Percentiles rank a stretch among this genome's conserved stretches.
Evolutionary conservation across 1,284 basidiomycete species (phyloP).

Genomic region (Irpex rosettiformis): DNA sequence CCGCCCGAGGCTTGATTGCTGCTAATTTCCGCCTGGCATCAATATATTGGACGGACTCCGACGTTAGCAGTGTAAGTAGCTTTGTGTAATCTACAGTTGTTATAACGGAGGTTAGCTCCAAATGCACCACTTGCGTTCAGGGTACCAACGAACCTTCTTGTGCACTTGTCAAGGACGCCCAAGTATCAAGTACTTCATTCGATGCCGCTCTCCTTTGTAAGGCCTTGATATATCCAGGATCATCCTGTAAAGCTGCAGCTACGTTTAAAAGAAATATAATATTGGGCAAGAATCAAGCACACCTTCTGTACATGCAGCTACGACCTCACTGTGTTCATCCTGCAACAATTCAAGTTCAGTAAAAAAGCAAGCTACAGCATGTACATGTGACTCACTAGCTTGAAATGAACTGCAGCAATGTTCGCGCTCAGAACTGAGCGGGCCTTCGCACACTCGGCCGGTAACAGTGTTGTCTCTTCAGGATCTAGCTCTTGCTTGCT

Average conservation of each 20-base stretch:
- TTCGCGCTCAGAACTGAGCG: slow-evolving; percentile 75
- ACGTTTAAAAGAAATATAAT: background rate
- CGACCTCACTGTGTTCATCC: slow-evolving; percentile 74
- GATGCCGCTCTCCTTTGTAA: slow-evolving; percentile 83
- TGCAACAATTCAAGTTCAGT: slow-evolving; percentile 27
- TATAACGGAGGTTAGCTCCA: background rate
- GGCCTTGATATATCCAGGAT: slow-evolving; percentile 84
- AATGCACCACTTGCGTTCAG: background rate
- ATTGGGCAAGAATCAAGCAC: too few relatives aligned
- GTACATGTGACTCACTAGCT: slow-evolving; percentile 50
- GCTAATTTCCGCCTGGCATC: slow-evolving; percentile 49
- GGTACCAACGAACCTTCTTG: slow-evolving; percentile 67
- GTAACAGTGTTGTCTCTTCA: slow-evolving; percentile 30
- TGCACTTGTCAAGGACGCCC: slow-evolving; percentile 79
- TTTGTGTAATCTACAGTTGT: slow-evolving; percentile 67
- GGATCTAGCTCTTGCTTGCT: slow-evolving; percentile 7
- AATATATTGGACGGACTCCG: slow-evolving; percentile 47
- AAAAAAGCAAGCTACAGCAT: background rate
- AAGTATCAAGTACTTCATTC: slow-evolving; percentile 78
- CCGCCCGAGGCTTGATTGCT: slow-evolving; percentile 62
- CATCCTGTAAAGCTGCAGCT: slow-evolving; percentile 73
- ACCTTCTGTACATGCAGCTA: slow-evolving; percentile 77
- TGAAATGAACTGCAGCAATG: slow-evolving; percentile 76
- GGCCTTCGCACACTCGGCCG: slow-evolving; percentile 48
- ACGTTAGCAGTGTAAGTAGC: slow-evolving; percentile 61